Evolutionary conservation across 176 grass and related monocot genomes (phyloP).

Genomic region (Elaeis guineensis): DNA sequence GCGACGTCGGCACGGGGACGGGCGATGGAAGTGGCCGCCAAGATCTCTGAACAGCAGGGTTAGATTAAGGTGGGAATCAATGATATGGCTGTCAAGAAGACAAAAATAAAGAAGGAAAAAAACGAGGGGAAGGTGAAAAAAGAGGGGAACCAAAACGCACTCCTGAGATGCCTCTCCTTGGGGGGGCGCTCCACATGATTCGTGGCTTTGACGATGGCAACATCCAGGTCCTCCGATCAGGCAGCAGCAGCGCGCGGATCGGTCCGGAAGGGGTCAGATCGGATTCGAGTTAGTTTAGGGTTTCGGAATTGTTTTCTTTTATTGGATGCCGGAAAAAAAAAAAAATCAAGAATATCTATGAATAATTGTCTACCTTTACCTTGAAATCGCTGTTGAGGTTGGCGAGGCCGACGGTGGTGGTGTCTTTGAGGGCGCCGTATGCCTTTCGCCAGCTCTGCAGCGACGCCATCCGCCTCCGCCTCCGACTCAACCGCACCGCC

Average conservation of each 20-base stretch:
- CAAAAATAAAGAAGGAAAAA: conserved; percentile 11
- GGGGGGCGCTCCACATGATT: conserved; percentile 87
- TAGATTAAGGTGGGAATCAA: too few species aligned
- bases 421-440: conserved; percentile 84
- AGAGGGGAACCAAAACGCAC: conserved; percentile 33
- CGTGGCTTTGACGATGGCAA: conserved; percentile 90
- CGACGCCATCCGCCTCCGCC: conserved; percentile 44
- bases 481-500: too few species aligned
- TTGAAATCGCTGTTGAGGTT: conserved; percentile 98
- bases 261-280: too few species aligned
- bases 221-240: conserved; percentile 77
- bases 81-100: too few species aligned
- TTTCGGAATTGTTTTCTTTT: too few species aligned
- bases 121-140: not conserved
- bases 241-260: too few species aligned
- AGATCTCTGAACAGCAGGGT: conserved; percentile 41
- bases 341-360: too few species aligned
- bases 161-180: conserved; percentile 86
- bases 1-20: conserved; percentile 59
- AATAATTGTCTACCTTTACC: conserved; percentile 18
- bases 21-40: conserved; percentile 50
- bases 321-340: too few species aligned
- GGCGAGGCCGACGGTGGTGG: conserved; percentile 80
- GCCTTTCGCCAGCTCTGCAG: conserved; percentile 90
- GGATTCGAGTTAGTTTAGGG: too few species aligned